Conservation (phyloP, 768 basidiomycete genomes). For the Leucogyrophana mollusca region DNA sequence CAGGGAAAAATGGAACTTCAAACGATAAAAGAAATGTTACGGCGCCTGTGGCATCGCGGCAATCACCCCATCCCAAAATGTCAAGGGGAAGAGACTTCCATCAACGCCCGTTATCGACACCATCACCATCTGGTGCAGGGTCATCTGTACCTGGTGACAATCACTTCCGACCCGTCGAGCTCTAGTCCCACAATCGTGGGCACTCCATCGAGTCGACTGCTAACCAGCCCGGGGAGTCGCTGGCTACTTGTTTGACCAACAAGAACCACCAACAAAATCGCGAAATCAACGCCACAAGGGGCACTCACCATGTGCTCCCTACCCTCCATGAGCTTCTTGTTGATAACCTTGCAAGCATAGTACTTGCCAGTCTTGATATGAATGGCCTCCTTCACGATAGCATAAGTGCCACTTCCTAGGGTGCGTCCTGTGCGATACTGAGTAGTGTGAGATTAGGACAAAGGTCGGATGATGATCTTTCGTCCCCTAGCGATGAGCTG, state of each 20-base stretch:
- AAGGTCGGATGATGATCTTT: background rate
- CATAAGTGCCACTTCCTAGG: conserved; percentile 90
- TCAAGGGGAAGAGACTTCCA: too few species aligned
- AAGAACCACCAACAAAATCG: too few species aligned
- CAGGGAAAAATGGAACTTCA: too few species aligned
- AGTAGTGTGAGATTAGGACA: conserved; percentile 6
- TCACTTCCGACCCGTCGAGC: too few species aligned
- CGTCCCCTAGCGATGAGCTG: conserved; percentile 2
- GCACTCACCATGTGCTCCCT: conserved; percentile 90
- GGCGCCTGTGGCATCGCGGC: too few species aligned
- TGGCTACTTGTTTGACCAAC: too few species aligned
- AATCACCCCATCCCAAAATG: too few species aligned
- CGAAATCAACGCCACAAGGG: background rate
- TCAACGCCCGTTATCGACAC: conserved; percentile 9
- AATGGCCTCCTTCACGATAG: conserved; percentile 93
- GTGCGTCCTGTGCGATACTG: conserved; percentile 89
- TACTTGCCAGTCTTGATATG: conserved; percentile 92
- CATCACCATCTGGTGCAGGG: conserved; percentile 6
- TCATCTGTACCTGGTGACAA: too few species aligned
- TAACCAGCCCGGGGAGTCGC: too few species aligned
- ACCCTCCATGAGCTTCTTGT: conserved; percentile 98
- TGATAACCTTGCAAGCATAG: conserved; percentile 99
- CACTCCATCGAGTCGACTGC: too few species aligned
- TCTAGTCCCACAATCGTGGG: too few species aligned
- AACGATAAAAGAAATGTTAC: too few species aligned